These are phyloP conservation scores for Glycine tomentella DNA, from an alignment of 306 rosid genomes.

Conservation along the genomic window DNA sequence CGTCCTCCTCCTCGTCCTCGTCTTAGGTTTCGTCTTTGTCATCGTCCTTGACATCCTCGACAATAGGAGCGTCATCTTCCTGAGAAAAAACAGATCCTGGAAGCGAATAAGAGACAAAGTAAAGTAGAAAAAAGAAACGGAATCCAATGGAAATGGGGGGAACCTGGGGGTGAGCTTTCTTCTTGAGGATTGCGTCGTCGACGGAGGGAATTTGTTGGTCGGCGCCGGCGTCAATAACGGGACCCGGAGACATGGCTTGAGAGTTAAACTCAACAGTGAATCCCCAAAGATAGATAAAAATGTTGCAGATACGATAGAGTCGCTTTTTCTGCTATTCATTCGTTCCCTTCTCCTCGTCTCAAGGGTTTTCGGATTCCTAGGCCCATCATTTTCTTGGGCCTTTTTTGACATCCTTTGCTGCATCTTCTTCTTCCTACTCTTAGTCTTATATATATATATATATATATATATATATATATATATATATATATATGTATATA, in stretches of 20 bases:
- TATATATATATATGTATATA: too few species aligned
- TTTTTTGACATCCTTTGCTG: too few species aligned
- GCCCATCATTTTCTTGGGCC: too few species aligned
- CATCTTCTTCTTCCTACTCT: too few species aligned
- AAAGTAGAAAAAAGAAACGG: neutral
- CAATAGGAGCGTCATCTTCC: constrained; percentile 62
- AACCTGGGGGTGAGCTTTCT: constrained; percentile 55
- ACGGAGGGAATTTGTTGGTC: constrained; percentile 49
- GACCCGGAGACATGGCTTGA: constrained; percentile 75
- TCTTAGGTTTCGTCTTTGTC: constrained; percentile 57
- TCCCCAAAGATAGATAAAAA: too few species aligned
- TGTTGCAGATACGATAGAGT: too few species aligned
- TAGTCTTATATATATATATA: too few species aligned
- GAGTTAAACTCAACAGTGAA: neutral
- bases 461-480: too few species aligned
- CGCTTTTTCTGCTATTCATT: too few species aligned
- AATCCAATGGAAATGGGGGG: neutral
- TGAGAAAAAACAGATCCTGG: constrained; percentile 20
- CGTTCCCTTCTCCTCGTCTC: too few species aligned
- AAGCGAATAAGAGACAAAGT: neutral
- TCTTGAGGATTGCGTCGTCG: constrained; percentile 53
- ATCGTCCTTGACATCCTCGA: constrained; percentile 72
- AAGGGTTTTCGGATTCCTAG: too few species aligned
- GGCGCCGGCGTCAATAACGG: constrained; percentile 55
- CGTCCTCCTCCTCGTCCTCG: constrained; percentile 54